Evolutionary conservation across 805 yeast species (phyloP).

Genomic region (Lachancea cidri): DNA sequence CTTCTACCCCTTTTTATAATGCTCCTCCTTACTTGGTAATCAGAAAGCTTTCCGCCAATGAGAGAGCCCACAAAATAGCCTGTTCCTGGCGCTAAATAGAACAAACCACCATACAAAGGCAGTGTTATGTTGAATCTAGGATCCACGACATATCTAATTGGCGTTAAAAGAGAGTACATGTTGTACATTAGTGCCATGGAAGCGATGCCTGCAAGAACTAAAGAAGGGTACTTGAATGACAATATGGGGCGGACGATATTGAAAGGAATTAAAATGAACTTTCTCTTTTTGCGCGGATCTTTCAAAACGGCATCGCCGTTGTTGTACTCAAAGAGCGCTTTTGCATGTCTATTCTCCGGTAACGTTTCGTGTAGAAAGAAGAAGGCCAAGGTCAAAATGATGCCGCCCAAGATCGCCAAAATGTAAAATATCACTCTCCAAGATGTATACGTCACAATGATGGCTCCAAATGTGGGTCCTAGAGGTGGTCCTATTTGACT

Average conservation of each 20-base stretch:
- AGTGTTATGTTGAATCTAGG: conserved; percentile 46
- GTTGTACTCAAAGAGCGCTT: conserved; percentile 8
- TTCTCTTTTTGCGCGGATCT: conserved; percentile 29
- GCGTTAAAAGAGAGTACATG: conserved; percentile 50
- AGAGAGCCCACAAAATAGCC: conserved; percentile 49
- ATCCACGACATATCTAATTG: conserved; percentile 50
- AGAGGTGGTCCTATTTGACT: conserved; percentile 50
- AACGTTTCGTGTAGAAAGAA: conserved; percentile 46
- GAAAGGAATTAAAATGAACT: conserved; percentile 39
- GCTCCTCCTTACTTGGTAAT: conserved; percentile 41
- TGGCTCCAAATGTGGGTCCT: conserved; percentile 50
- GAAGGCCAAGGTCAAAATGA: conserved; percentile 33
- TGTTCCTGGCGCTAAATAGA: conserved; percentile 53
- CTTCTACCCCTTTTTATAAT: conserved; percentile 40
- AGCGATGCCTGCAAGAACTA: conserved; percentile 41
- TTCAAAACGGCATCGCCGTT: conserved; percentile 29
- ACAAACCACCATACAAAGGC: conserved; percentile 48
- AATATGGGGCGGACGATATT: conserved; percentile 44
- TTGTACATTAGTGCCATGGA: conserved; percentile 40
- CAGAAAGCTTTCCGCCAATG: conserved; percentile 51
- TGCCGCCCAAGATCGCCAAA: conserved; percentile 40
- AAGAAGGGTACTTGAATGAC: conserved; percentile 40
- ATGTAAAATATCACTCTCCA: conserved; percentile 54
- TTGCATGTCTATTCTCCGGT: conserved; percentile 10
- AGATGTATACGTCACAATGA: conserved; percentile 43